Evolutionary conservation across 768 basidiomycete species (phyloP).

Genomic region (Imleria badia): DNA sequence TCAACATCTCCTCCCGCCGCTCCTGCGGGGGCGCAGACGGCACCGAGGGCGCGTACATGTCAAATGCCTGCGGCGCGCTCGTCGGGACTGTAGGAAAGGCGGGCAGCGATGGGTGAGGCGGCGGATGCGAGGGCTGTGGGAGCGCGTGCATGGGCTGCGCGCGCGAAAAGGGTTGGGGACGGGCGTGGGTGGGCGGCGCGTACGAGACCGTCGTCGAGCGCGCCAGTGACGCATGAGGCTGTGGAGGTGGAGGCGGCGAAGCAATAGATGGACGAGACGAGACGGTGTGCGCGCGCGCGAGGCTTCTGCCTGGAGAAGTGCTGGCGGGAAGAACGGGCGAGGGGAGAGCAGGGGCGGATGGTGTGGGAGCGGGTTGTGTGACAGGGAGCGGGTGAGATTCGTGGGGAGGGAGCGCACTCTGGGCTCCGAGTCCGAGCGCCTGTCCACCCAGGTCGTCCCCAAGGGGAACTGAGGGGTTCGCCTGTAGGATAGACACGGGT

Average conservation of each 20-base stretch:
- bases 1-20: constrained; percentile 59
- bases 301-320: constrained; percentile 15
- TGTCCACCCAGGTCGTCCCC: constrained; percentile 11
- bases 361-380: constrained; percentile 14
- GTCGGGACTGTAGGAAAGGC: constrained; percentile 70
- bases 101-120: constrained; percentile 38
- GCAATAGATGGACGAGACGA: constrained; percentile 20
- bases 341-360: constrained; percentile 14
- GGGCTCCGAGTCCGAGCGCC: constrained; percentile 9
- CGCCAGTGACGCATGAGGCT: constrained; percentile 20
- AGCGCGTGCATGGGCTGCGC: not conserved
- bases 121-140: constrained; percentile 12
- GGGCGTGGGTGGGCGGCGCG: constrained; percentile 5
- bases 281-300: constrained; percentile 31
- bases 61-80: constrained; percentile 51
- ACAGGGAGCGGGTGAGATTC: constrained; percentile 21
- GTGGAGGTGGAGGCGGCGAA: constrained; percentile 11
- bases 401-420: not conserved
- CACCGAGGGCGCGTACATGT: constrained; percentile 48
- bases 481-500: constrained; percentile 23
- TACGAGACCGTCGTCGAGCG: constrained; percentile 25
- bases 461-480: constrained; percentile 2
- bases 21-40: constrained; percentile 51
- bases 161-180: constrained; percentile 7
- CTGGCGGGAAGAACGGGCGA: constrained; percentile 19